Conservation (phyloP, 2,329 filamentous ascomycete genomes). For the Hirsutella minnesotensis region DNA sequence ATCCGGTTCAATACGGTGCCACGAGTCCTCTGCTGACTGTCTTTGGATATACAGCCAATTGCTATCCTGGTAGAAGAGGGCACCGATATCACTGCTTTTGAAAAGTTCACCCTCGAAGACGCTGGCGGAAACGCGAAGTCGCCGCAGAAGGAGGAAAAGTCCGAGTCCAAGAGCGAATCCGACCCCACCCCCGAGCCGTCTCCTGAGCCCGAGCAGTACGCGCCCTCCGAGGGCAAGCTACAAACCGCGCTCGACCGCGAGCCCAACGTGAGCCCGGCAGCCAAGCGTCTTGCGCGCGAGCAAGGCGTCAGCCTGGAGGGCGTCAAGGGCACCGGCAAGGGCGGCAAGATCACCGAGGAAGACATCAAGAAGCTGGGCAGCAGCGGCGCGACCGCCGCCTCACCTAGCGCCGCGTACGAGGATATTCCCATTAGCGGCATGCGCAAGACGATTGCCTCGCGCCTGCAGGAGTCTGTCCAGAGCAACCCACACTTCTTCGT, state of each 20-base stretch:
- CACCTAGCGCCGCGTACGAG: slow-evolving; percentile 59
- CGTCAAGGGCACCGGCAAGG: slow-evolving; percentile 78
- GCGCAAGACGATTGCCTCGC: slow-evolving; percentile 94
- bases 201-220: slow-evolving; percentile 55
- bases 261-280: slow-evolving; percentile 59
- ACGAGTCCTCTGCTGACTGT: background rate
- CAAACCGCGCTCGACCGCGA: slow-evolving; percentile 77
- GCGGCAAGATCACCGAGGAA: slow-evolving; percentile 79
- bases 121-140: slow-evolving; percentile 69
- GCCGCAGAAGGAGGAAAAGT: slow-evolving; percentile 34
- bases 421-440: slow-evolving; percentile 80
- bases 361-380: slow-evolving; percentile 81
- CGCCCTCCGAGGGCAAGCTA: slow-evolving; percentile 63
- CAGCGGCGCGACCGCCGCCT: slow-evolving; percentile 40
- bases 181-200: slow-evolving; percentile 24
- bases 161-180: no score
- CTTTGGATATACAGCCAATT: slow-evolving; percentile 57
- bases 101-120: slow-evolving; percentile 77
- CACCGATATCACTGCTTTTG: slow-evolving; percentile 76
- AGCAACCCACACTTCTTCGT: slow-evolving; percentile 99
- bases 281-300: slow-evolving; percentile 74
- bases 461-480: slow-evolving; percentile 76
- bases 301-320: slow-evolving; percentile 65
- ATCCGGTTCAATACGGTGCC: no score
- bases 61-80: slow-evolving; percentile 90